Evolutionary conservation across 306 rosid species (phyloP), one percentile per base, ranked within the genome.

Genomic region (Acacia confusa): DNA sequence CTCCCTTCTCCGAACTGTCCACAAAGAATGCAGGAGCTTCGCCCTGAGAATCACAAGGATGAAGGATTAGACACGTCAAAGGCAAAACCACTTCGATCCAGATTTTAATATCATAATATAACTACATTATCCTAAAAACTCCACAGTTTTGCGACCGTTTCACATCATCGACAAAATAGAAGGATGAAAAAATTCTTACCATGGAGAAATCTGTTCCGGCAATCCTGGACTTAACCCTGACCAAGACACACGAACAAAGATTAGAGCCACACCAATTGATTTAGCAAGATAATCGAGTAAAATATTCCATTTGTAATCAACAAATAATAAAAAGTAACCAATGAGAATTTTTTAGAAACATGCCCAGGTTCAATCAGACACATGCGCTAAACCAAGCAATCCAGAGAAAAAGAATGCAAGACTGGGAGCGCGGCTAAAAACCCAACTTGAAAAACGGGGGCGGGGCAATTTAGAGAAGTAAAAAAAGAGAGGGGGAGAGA

Each of bases 21-120:
- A 81, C 90, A 73, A 84, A 80, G 81, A 95, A 90, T 65, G 90
- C 91, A 3, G 98, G 97, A 50, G 99, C 98, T 87, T 92, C 91
- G 36, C 99, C 99, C 99, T 95, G 82, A 68, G 48, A 74, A 85
- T 82, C 89, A 85, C 47, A 82, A 79, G 66, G 73, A 81, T 75
- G 70, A 78, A 25, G 85, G 78, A 85, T 83, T 40, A 81, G 53
- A 68, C 9, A 82, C 80, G 64, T 69, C 58, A 83, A 74, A 81
- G 15, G 52, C 82, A 83, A 14, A 82, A 71, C 60, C 70, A 67
- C 77, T 76, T 32, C 68, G 74, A 78, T 85, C 87, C 85, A 72
- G 9, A 76, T 81, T 77, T 50, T 67, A 44, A 74, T 24, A 83
- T 41, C 84, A 82, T 43, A 72, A 55, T 70, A 71, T 70, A 77